Base-by-base conservation (phyloP, 257 asterid genomes). In the Fraxinus excelsior region DNA sequence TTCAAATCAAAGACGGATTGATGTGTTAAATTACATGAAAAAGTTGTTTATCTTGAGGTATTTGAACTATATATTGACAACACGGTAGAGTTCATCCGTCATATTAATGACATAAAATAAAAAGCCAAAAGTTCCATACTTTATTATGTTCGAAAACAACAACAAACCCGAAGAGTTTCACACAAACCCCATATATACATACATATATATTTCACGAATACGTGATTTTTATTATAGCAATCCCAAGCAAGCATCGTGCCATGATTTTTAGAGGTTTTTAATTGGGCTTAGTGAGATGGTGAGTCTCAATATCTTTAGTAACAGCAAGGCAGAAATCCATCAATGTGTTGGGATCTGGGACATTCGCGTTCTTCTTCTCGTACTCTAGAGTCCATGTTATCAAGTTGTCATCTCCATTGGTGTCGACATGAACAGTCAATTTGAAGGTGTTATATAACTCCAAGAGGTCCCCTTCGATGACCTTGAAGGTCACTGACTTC, bases 391-490 rank as follows among this genome's bases (percentile, higher is more conserved):
- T 73, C 81, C 79, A 76, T 8, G 75, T 51, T 35, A 80, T 58
- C 32, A 62, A 35, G 14, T 58, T 72, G 26, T 40, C 58, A 4
- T 46, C 31, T 23, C 81, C 90, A 0, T 32, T 80, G 18, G 78
- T 79, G 42, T 77, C 88, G 0, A 86, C 84, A 25, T 77, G 84
- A 18, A 80, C 78, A 3, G 18, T 80, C 11, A 58, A 0, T 5
- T 70, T 67, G 70, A 88, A 23, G 21, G 34, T 21, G 62, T 85
- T 81, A 83, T 84, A 88, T 4, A 75, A 13, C 76, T 86, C 85
- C 87, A 86, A 7, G 1, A 84, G 70, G 78, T 86, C 89, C 44
- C 92, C 92, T 76, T 79, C 88, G 6, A 82, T 70, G 74, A 85
- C 72, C 74, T 78, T 84, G 78, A 71, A 80, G 5, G 77, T 79